Conservation (phyloP, 1,284 basidiomycete species). For the Retiboletus flavoniger region DNA sequence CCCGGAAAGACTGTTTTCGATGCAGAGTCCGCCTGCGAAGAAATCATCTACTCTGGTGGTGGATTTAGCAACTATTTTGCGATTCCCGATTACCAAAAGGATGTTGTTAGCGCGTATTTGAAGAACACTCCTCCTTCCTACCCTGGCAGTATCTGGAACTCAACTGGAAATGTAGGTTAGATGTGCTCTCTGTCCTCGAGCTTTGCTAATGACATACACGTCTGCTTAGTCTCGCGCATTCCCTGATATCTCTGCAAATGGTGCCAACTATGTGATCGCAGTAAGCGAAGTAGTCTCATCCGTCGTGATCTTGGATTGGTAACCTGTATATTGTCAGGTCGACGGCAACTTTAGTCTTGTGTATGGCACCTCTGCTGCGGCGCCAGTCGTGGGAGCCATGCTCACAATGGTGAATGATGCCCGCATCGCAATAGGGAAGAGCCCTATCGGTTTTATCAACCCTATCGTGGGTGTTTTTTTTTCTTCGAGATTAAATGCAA, state of each 20-base stretch:
- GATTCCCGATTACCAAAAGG: constrained; percentile 39
- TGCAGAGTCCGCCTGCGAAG: constrained; percentile 33
- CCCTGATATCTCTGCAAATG: constrained; percentile 44
- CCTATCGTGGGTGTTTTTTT: constrained; percentile 27
- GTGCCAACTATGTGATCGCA: constrained; percentile 44
- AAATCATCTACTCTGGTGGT: constrained; percentile 38
- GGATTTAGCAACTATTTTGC: constrained; percentile 47
- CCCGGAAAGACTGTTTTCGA: constrained; percentile 34
- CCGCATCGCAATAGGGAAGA: constrained; percentile 38
- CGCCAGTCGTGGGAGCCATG: constrained; percentile 46
- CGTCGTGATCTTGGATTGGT: neutral
- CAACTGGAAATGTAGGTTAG: constrained; percentile 42
- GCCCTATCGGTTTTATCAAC: constrained; percentile 43
- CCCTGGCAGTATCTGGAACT: constrained; percentile 43
- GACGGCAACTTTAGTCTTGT: constrained; percentile 38
- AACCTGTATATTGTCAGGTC: constrained; percentile 15
- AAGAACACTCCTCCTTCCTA: constrained; percentile 33
- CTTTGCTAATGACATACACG: neutral
- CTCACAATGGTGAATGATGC: constrained; percentile 52
- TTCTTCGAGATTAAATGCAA: neutral
- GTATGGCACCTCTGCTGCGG: constrained; percentile 41
- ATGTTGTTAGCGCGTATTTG: constrained; percentile 26
- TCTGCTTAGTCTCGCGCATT: constrained; percentile 37
- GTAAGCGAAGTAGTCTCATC: constrained; percentile 14
- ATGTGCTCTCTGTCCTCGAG: neutral